Evolutionary conservation across 2,329 filamentous ascomycete genomes (phyloP), one percentile per base, ranked within the genome.

Genomic region (Tetracladium maxilliforme): DNA sequence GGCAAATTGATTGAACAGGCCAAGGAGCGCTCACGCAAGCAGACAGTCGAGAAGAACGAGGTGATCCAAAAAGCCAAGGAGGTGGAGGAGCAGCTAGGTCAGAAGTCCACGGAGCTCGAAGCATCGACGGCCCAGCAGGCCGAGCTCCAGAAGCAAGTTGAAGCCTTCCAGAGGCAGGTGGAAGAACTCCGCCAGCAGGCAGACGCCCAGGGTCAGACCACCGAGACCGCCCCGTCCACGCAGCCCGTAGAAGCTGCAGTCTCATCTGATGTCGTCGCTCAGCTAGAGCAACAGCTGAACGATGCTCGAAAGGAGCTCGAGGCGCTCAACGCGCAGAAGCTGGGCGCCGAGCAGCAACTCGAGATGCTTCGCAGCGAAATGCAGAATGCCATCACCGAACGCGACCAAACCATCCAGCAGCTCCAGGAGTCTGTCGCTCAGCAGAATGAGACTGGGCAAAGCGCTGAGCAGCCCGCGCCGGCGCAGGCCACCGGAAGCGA

Each of bases 241-340:
- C 30, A 11, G 28, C 29, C 19, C 22, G 24, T 40, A 41, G 11
- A 55, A 41, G 34, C 52, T 56, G 24, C 54, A 47, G 16, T 60
- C 55, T 24, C 57, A 61, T 31, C 64, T 58, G 45, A 77, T 55
- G 50, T 64, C 40, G 42, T 58, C 5, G 35, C 48, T 7, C 48
- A 55, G 23, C 42, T 66, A 11, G 58, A 70, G 32, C 52, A 57
- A 32, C 56, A 70, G 32, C 50, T 72, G 6, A 35, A 44, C 3
- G 45, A 54, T 21, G 45, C 58, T 10, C 60, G 52, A 13, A 66
- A 71, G 35, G 69, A 86, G 36, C 62, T 90, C 7, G 70, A 74
- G 21, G 59, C 58, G 3, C 63, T 75, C 26, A 72, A 56, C 6
- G 57, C 70, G 7, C 73, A 90, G 44, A 84, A 81, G 47, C 60